phyloP scores from a whole-genome alignment of 2,329 filamentous ascomycete species.

The Zopfia rhizophila region DNA sequence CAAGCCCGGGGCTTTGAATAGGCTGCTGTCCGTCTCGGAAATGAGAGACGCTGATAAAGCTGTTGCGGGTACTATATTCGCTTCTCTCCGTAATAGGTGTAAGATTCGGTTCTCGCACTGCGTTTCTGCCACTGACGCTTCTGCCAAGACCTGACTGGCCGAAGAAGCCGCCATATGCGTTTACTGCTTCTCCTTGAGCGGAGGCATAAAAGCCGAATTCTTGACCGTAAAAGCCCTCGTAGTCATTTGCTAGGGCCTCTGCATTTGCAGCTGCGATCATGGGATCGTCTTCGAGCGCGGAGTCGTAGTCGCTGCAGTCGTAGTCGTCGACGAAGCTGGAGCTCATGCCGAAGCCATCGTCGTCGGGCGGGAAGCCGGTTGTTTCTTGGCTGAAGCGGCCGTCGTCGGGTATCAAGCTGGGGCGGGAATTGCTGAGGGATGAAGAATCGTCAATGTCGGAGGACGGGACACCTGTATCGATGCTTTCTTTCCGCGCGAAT shows the following conservation, averaged over 20 bases:
- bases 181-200: conserved; percentile 64
- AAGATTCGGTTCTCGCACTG: conserved; percentile 83
- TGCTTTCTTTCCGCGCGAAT: conserved; percentile 71
- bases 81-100: conserved; percentile 96
- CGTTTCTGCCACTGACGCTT: conserved; percentile 72
- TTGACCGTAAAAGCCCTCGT: conserved; percentile 92
- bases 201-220: conserved; percentile 95
- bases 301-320: conserved; percentile 68
- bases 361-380: conserved; percentile 48
- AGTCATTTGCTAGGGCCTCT: conserved; percentile 89
- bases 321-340: conserved; percentile 55
- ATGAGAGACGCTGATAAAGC: conserved; percentile 77
- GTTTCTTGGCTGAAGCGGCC: conserved; percentile 60
- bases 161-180: conserved; percentile 88
- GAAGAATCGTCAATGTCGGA: conserved; percentile 47
- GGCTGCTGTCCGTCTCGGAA: conserved; percentile 60
- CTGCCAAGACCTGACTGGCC: conserved; percentile 75
- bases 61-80: conserved; percentile 95
- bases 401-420: conserved; percentile 62
- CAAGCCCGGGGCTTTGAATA: conserved; percentile 76
- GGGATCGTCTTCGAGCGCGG: conserved; percentile 72
- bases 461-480: conserved; percentile 42
- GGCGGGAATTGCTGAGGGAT: conserved; percentile 45
- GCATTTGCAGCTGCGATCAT: conserved; percentile 97
- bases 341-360: conserved; percentile 44